Evolutionary conservation across 2,329 filamentous ascomycete species (phyloP).

Genomic region (Aureobasidium sp.): DNA sequence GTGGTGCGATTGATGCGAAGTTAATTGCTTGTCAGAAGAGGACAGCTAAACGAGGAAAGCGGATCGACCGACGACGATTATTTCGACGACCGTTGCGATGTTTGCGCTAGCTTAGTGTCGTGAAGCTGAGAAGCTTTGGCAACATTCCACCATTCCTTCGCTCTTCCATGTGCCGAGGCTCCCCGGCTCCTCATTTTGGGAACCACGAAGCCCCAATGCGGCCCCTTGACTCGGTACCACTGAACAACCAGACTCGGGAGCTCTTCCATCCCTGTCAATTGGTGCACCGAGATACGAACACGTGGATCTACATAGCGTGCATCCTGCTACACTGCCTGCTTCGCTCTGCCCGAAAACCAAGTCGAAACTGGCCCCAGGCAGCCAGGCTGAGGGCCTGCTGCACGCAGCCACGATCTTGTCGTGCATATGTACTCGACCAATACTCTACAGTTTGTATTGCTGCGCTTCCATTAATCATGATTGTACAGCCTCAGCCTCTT

Average conservation of each 20-base stretch:
- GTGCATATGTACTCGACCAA: conserved; percentile 5
- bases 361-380: not conserved
- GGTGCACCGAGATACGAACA: not conserved
- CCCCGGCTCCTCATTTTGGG: not conserved
- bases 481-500: conserved; percentile 2
- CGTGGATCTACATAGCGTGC: not conserved
- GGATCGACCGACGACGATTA: not conserved
- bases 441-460: not conserved
- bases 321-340: not conserved
- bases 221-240: not conserved
- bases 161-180: not conserved
- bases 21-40: not conserved
- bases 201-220: not conserved
- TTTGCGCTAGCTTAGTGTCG: not conserved
- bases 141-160: not conserved
- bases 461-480: not conserved
- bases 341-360: not conserved
- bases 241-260: not conserved
- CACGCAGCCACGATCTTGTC: not conserved
- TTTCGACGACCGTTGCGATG: not conserved
- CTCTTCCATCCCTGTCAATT: not conserved
- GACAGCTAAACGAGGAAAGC: not conserved
- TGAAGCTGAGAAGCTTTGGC: conserved; percentile 1
- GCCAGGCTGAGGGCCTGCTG: not conserved
- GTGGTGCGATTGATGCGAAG: not conserved